A percentile compares a stretch with the other conserved stretches of the same genome.
Evolutionary conservation across 441 rosid species (phyloP).

Genomic region (Syzygium syzygioides): DNA sequence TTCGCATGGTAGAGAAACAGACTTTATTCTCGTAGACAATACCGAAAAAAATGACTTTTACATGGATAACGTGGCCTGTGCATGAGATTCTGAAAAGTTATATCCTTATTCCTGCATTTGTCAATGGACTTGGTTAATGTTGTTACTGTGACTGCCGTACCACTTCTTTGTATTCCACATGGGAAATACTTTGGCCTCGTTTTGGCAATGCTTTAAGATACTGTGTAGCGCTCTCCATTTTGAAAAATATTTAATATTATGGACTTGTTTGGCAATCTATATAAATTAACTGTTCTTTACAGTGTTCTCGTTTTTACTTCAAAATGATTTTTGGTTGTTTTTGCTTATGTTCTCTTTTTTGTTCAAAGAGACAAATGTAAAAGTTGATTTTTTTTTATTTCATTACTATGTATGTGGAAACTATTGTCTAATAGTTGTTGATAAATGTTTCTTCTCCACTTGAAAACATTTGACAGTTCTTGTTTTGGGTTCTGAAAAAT

Average conservation of each 20-base stretch:
- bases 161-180: neutral
- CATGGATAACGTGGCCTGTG: neutral
- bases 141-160: neutral
- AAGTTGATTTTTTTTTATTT: neutral
- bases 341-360: neutral
- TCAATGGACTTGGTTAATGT: neutral
- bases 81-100: neutral
- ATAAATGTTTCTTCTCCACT: neutral
- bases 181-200: neutral
- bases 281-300: neutral
- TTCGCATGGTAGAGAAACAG: neutral
- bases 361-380: neutral
- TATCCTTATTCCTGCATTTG: neutral
- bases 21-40: neutral
- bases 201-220: neutral
- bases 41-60: neutral
- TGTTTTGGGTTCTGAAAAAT: neutral
- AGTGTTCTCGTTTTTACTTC: neutral
- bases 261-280: neutral
- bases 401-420: neutral
- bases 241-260: neutral
- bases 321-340: neutral
- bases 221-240: neutral
- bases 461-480: neutral
- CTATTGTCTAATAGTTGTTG: neutral